Conservation (phyloP, 1,284 basidiomycete species). For the Lignosus rhinocerotis region DNA sequence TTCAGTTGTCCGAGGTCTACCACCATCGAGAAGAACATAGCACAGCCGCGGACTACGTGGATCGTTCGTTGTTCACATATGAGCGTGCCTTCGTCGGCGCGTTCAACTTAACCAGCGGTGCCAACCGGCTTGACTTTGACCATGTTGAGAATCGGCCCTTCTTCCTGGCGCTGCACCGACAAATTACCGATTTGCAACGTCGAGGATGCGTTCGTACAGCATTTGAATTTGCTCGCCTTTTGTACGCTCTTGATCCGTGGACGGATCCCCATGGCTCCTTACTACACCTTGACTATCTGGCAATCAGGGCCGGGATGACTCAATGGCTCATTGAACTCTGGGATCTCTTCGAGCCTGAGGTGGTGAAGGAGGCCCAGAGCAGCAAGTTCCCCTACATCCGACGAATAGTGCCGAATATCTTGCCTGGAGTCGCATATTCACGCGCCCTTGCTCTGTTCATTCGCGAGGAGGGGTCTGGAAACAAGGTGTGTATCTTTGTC, state of each 20-base stretch:
- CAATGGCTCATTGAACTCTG: conserved; percentile 79
- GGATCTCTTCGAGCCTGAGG: conserved; percentile 42
- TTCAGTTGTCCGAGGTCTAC: conserved; percentile 85
- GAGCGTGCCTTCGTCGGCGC: conserved; percentile 84
- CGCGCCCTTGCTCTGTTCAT: conserved; percentile 71
- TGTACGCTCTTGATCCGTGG: conserved; percentile 81
- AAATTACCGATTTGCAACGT: conserved; percentile 79
- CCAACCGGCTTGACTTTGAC: conserved; percentile 85
- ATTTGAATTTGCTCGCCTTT: conserved; percentile 84
- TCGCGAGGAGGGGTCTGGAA: conserved; percentile 52
- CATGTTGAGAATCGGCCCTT: conserved; percentile 84
- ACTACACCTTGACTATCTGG: conserved; percentile 84
- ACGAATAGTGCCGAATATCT: conserved; percentile 17
- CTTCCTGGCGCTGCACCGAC: conserved; percentile 78
- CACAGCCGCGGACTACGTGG: conserved; percentile 82
- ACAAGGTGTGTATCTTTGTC: conserved; percentile 39
- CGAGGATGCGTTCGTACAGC: conserved; percentile 86
- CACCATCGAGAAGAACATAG: conserved; percentile 86
- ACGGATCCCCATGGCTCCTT: conserved; percentile 84
- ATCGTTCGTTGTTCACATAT: conserved; percentile 86
- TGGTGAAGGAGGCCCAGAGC: conserved; percentile 34
- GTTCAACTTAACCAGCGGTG: conserved; percentile 80
- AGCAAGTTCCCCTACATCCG: conserved; percentile 49
- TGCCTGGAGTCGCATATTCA: conserved; percentile 84
- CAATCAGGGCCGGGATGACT: conserved; percentile 76